A percentile compares a stretch with the other conserved stretches of the same genome.
Conservation (phyloP, 192 early-diverging fungal species). For the Mortierella claussenii region DNA sequence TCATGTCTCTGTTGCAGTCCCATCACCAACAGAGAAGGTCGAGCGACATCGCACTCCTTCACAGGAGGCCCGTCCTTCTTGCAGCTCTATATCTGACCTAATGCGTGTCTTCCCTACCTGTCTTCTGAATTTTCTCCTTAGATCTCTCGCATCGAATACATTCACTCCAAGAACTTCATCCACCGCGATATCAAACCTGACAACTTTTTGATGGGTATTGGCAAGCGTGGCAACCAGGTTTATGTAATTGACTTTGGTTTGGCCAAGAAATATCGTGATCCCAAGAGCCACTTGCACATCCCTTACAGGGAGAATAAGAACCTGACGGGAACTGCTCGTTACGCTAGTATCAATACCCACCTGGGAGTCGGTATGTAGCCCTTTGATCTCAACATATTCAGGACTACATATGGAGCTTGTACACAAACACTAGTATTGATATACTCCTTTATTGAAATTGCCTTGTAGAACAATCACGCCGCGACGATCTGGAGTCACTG, state of each 20-base stretch:
- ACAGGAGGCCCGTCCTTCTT: too few species aligned
- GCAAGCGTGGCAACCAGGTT: constrained; percentile 84
- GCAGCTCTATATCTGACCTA: too few species aligned
- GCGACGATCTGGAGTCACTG: constrained; percentile 91
- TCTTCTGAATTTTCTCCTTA: too few species aligned
- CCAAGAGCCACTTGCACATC: constrained; percentile 87
- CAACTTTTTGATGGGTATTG: constrained; percentile 92
- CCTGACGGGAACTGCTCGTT: constrained; percentile 91
- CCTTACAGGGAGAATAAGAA: constrained; percentile 94
- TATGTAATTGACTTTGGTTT: constrained; percentile 94
- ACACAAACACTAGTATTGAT: not conserved
- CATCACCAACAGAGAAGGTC: not conserved
- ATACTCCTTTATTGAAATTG: not conserved
- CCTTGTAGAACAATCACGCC: constrained; percentile 82
- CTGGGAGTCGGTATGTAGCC: constrained; percentile 71
- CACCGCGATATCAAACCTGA: constrained; percentile 94
- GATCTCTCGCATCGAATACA: constrained; percentile 82
- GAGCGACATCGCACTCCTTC: too few species aligned
- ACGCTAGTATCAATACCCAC: constrained; percentile 92
- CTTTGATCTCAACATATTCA: too few species aligned
- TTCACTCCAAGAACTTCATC: constrained; percentile 90
- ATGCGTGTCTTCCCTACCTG: too few species aligned
- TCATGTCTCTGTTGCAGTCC: not conserved
- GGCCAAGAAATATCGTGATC: constrained; percentile 89
- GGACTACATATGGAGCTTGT: too few species aligned